These are phyloP conservation scores for Yamadazyma nakazawae DNA, from an alignment of 805 yeast genomes.

Conservation along the genomic window DNA sequence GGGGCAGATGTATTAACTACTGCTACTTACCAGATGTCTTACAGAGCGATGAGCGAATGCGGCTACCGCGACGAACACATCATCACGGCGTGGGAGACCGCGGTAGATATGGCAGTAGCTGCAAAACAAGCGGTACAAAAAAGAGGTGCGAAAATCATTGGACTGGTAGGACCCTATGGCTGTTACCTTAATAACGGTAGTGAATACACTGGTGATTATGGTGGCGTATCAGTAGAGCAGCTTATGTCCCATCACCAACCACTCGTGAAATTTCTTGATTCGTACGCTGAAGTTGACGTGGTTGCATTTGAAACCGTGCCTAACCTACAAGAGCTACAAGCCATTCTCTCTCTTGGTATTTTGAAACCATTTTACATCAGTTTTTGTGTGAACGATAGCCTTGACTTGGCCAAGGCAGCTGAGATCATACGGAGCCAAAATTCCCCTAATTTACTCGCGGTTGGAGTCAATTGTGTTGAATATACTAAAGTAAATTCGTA, in stretches of 20 bases:
- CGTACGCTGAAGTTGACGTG: conserved; percentile 46
- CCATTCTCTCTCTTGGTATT: conserved; percentile 29
- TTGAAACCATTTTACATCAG: conserved; percentile 46
- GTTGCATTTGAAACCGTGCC: conserved; percentile 77
- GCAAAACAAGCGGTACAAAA: conserved; percentile 7
- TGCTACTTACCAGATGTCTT: conserved; percentile 60
- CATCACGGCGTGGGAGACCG: conserved; percentile 19
- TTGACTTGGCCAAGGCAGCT: conserved; percentile 1
- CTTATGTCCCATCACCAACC: conserved; percentile 51
- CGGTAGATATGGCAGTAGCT: conserved; percentile 18
- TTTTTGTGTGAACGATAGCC: conserved; percentile 24
- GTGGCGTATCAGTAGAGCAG: conserved; percentile 31
- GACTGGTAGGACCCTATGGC: conserved; percentile 77
- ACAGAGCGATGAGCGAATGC: conserved; percentile 31
- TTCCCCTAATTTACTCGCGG: conserved; percentile 36
- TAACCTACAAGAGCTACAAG: conserved; percentile 51
- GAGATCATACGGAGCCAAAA: not conserved
- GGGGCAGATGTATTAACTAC: conserved; percentile 58
- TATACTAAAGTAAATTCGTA: conserved; percentile 37
- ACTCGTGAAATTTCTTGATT: conserved; percentile 33
- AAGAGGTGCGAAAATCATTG: conserved; percentile 30
- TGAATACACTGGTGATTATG: conserved; percentile 71
- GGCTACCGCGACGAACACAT: conserved; percentile 17
- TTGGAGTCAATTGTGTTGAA: conserved; percentile 72
- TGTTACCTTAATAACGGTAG: conserved; percentile 64